A percentile compares a stretch with the other conserved stretches of the same genome.
phyloP scores from a whole-genome alignment of 345 rosid genomes.

The Alliaria petiolata region DNA sequence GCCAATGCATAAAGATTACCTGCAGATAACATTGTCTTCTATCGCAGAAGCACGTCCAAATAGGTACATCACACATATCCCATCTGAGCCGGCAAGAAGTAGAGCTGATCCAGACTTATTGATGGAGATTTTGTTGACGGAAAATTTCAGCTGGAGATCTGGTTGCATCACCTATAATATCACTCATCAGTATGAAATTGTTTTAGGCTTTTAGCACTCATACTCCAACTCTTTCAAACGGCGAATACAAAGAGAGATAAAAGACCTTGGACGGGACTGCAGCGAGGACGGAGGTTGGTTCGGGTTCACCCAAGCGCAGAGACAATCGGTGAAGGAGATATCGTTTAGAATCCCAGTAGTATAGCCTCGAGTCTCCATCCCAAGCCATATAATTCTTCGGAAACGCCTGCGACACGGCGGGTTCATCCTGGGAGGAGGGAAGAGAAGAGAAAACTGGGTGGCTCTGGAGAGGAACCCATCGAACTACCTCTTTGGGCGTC shows the following conservation, averaged over 20 bases:
- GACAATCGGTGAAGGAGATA: slow-evolving; percentile 74
- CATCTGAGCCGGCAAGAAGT: slow-evolving; percentile 61
- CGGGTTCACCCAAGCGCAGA: slow-evolving; percentile 83
- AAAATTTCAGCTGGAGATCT: slow-evolving; percentile 48
- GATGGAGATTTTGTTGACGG: slow-evolving; percentile 66
- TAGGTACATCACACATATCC: slow-evolving; percentile 66
- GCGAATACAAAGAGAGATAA: neutral
- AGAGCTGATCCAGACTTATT: slow-evolving; percentile 79
- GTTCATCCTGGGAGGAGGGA: slow-evolving; percentile 21
- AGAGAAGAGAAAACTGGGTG: slow-evolving; percentile 62
- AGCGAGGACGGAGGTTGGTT: slow-evolving; percentile 69
- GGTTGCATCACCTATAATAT: slow-evolving; percentile 61
- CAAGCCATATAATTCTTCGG: slow-evolving; percentile 66
- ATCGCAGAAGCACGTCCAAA: slow-evolving; percentile 61
- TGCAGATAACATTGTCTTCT: slow-evolving; percentile 61
- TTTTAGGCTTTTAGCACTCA: neutral
- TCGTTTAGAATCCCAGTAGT: slow-evolving; percentile 61
- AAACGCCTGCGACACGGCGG: slow-evolving; percentile 21
- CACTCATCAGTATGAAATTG: neutral
- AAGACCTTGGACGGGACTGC: slow-evolving; percentile 75
- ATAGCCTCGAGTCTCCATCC: slow-evolving; percentile 83
- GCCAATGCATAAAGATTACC: slow-evolving; percentile 37
- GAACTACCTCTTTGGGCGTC: slow-evolving; percentile 50
- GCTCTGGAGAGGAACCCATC: slow-evolving; percentile 71
- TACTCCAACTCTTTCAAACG: neutral